Base-by-base conservation (phyloP, 805 yeast genomes). In the Spathaspora gorwiae region DNA sequence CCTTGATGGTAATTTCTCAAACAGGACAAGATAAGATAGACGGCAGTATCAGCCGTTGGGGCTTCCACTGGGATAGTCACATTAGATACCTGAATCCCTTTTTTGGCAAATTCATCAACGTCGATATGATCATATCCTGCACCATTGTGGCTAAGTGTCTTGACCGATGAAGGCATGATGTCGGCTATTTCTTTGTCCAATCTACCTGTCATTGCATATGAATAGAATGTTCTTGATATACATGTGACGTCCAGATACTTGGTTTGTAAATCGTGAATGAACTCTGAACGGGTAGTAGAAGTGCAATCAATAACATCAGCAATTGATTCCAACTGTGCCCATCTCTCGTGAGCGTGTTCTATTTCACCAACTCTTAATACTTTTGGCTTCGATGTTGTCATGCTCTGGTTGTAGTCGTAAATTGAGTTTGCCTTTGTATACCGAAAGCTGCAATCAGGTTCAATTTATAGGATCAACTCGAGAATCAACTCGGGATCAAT, bases 71-170 rank as follows among this genome's bases (percentile, higher is more conserved):
- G 73, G 5, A 66, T 68, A 9, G 90, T 87, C 15, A 80, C 78
- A 60, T 84, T 81, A 39, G 86, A 73, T 12, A 84, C 72, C 60
- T 81, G 88, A 49, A 84, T 79, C 26, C 73, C 70, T 35, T 73
- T 67, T 26, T 66, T 70, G 5, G 73, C 66, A 48, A 82, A 74
- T 13, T 79, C 75, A 19, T 66, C 68, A 4, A 77, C 74, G 49
- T 82, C 86, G 37, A 84, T 68, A 61, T 83, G 87, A 57, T 84
- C 90, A 61, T 84, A 84, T 3, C 87, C 90, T 0, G 90, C 90
- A 45, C 90, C 90, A 49, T 74, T 66, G 60, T 83, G 87, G 47
- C 79, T 68, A 9, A 84, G 66, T 12, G 78, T 66, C 48, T 72
- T 71, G 6, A 84, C 70, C 0, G 80, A 60, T 2, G 61, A 45